These are phyloP conservation scores for Coleophoma cylindrospora DNA, from an alignment of 2,329 filamentous ascomycete genomes.

Conservation along the genomic window DNA sequence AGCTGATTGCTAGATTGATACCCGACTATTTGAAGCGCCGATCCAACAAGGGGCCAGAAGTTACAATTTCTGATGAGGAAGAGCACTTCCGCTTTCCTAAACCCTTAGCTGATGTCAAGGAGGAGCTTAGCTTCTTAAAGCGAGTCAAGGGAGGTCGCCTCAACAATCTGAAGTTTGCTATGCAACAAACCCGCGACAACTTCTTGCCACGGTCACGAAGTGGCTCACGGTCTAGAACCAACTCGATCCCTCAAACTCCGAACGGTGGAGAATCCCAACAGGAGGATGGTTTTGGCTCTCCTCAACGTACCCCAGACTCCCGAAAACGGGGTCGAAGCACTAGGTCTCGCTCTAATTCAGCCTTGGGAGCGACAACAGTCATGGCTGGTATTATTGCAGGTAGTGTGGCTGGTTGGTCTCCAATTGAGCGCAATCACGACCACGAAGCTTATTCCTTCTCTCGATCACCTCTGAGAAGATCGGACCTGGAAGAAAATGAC, in stretches of 20 bases:
- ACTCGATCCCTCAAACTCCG: constrained; percentile 63
- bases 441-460: constrained; percentile 22
- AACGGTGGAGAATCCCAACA: constrained; percentile 41
- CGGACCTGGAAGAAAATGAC: constrained; percentile 34
- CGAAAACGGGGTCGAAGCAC: constrained; percentile 63
- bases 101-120: constrained; percentile 68
- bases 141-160: constrained; percentile 76
- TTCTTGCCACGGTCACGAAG: constrained; percentile 58
- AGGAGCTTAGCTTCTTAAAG: constrained; percentile 77
- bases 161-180: constrained; percentile 74
- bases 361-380: constrained; percentile 68
- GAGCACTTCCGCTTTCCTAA: constrained; percentile 63
- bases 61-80: constrained; percentile 63
- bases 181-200: constrained; percentile 69
- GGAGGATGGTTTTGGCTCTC: constrained; percentile 45
- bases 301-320: constrained; percentile 47
- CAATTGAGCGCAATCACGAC: constrained; percentile 52
- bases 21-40: constrained; percentile 22
- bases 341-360: constrained; percentile 60
- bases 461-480: constrained; percentile 15
- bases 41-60: constrained; percentile 24
- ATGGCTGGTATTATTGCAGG: constrained; percentile 83
- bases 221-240: constrained; percentile 58
- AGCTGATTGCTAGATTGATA: constrained; percentile 21
- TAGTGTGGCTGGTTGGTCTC: constrained; percentile 73